Conservation (phyloP, 225 moss, liverwort and hornwort genomes). For the Straminergon stramineum region DNA sequence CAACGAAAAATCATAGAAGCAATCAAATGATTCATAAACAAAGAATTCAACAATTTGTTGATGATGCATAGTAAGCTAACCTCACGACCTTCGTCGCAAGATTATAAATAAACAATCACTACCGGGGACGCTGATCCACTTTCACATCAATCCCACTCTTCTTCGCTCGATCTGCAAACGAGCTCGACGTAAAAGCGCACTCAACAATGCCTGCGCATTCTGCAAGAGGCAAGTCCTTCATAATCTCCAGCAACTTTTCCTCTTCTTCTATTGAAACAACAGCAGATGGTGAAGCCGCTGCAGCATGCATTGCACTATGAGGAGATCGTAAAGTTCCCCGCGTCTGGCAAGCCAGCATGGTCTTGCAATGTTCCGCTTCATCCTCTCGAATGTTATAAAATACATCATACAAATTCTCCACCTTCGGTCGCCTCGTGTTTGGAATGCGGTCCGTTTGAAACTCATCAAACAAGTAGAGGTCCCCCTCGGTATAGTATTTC, state of each 20-base stretch:
- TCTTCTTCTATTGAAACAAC: constrained; percentile 15
- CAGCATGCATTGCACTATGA: constrained; percentile 36
- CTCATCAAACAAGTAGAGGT: constrained; percentile 88
- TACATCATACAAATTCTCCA: constrained; percentile 83
- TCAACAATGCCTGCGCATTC: constrained; percentile 82
- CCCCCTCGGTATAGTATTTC: constrained; percentile 82
- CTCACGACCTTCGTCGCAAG: background rate
- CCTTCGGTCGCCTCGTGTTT: constrained; percentile 72
- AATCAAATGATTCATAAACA: background rate
- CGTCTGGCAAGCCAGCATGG: constrained; percentile 82
- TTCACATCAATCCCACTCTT: constrained; percentile 32
- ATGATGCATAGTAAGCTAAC: background rate
- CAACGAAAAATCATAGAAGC: background rate
- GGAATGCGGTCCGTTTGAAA: constrained; percentile 67
- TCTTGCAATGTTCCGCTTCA: constrained; percentile 89
- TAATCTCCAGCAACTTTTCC: constrained; percentile 1
- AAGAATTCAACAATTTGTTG: background rate
- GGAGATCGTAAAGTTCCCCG: constrained; percentile 64
- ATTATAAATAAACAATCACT: background rate
- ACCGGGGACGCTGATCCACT: background rate
- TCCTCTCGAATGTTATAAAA: constrained; percentile 89
- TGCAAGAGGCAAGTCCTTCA: constrained; percentile 32
- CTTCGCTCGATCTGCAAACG: constrained; percentile 57
- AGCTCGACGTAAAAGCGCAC: constrained; percentile 68
- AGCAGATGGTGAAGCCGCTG: background rate